These are phyloP conservation scores for Cyberlindnera japonica DNA, from an alignment of 805 yeast species.

Conservation along the genomic window DNA sequence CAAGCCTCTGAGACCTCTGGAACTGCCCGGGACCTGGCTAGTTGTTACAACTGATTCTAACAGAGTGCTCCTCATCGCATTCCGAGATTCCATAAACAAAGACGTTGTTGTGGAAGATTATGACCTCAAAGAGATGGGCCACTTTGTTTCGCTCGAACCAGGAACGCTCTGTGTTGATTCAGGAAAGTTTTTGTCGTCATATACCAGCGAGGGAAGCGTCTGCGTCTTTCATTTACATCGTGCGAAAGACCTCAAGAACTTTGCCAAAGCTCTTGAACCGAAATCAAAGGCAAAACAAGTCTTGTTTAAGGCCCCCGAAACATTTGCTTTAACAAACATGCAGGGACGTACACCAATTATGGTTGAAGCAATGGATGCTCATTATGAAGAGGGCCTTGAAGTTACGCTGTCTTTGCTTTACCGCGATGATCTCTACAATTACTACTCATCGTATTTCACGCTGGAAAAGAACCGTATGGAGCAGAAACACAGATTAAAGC, in stretches of 20 bases:
- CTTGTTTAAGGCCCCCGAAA: conserved; percentile 15
- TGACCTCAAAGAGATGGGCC: conserved; percentile 10
- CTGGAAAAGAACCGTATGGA: conserved; percentile 2
- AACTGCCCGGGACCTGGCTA: conserved; percentile 14
- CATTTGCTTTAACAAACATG: conserved; percentile 15
- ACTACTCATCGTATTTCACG: conserved; percentile 12
- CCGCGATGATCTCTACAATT: conserved; percentile 19
- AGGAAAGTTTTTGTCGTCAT: conserved; percentile 11
- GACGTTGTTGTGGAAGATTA: conserved; percentile 16
- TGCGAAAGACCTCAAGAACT: conserved; percentile 14
- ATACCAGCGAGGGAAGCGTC: conserved; percentile 20
- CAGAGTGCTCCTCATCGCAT: conserved; percentile 17
- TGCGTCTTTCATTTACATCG: conserved; percentile 13
- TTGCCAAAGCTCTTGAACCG: conserved; percentile 13
- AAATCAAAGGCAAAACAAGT: conserved; percentile 2
- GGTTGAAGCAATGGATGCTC: conserved; percentile 13
- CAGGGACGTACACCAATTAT: conserved; percentile 19
- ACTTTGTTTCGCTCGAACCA: conserved; percentile 11
- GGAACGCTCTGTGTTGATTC: conserved; percentile 16
- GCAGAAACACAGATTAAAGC: conserved; percentile 3
- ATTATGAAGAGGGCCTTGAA: conserved; percentile 10
- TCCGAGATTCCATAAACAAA: conserved; percentile 6
- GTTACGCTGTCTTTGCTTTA: conserved; percentile 14
- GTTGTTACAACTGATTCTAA: conserved; percentile 16
- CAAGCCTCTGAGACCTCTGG: conserved; percentile 10